Conservation (phyloP, 176 grass and related monocot genomes). For the Carex scoparia region DNA sequence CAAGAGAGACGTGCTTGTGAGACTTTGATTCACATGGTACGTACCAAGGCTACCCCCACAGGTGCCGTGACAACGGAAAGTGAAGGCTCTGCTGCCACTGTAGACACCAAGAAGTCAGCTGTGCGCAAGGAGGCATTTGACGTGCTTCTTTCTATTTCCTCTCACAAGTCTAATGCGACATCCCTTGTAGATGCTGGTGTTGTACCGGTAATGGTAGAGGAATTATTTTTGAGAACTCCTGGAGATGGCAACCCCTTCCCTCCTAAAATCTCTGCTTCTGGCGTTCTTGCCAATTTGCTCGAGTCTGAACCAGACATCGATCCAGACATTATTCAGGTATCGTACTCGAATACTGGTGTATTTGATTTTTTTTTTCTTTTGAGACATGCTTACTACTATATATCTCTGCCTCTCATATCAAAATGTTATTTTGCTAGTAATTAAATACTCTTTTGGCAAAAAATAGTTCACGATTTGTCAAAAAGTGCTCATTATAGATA, state of each 20-base stretch:
- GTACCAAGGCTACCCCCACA: constrained; percentile 4
- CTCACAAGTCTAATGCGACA: constrained; percentile 49
- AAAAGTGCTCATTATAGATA: neutral
- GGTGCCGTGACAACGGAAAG: neutral
- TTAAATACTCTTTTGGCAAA: neutral
- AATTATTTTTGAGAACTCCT: constrained; percentile 48
- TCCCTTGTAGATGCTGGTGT: constrained; percentile 48
- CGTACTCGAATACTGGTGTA: neutral
- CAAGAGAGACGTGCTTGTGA: constrained; percentile 40
- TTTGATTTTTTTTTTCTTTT: neutral
- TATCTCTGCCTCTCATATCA: neutral
- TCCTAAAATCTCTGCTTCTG: constrained; percentile 53
- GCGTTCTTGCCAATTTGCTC: constrained; percentile 66
- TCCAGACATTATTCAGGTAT: constrained; percentile 37
- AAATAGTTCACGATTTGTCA: neutral
- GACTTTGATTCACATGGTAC: constrained; percentile 72
- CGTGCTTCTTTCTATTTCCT: constrained; percentile 76
- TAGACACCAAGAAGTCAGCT: constrained; percentile 13
- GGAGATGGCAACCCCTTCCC: constrained; percentile 50
- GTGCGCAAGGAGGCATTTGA: constrained; percentile 63
- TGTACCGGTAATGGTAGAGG: constrained; percentile 56
- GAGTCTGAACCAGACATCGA: constrained; percentile 50
- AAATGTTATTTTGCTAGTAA: neutral
- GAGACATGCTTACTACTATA: neutral
- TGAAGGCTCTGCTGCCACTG: neutral